Evolutionary conservation across 1,139 yeast species (phyloP).

Genomic region (Candida smagusa): DNA sequence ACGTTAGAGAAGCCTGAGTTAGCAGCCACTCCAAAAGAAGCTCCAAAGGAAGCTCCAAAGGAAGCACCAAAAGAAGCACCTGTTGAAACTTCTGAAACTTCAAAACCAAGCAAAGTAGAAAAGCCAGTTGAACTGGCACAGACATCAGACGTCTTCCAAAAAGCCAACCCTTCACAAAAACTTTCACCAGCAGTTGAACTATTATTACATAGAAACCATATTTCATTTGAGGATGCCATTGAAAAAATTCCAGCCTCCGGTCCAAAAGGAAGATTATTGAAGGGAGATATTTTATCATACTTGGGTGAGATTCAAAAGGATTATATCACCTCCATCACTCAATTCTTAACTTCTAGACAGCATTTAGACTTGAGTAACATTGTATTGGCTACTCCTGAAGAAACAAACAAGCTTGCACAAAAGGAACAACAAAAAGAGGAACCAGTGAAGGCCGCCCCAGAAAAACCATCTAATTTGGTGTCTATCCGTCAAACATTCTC

Average conservation of each 20-base stretch:
- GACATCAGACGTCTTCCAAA: constrained; percentile 18
- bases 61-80: constrained; percentile 13
- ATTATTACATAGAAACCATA: constrained; percentile 57
- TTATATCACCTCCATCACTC: constrained; percentile 50
- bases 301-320: constrained; percentile 66
- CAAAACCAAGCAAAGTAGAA: constrained; percentile 11
- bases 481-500: constrained; percentile 4
- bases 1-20: constrained; percentile 58
- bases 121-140: constrained; percentile 16
- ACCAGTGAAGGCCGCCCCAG: constrained; percentile 12
- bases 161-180: constrained; percentile 62
- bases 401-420: constrained; percentile 14
- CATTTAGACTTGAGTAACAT: constrained; percentile 79
- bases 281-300: constrained; percentile 88
- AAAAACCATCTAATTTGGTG: constrained; percentile 12
- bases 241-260: constrained; percentile 79
- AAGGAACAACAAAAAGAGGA: constrained; percentile 11
- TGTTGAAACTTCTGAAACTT: constrained; percentile 6
- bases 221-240: constrained; percentile 68
- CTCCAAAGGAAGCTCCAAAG: constrained; percentile 11
- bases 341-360: constrained; percentile 54
- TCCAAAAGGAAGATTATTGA: constrained; percentile 79
- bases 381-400: constrained; percentile 43
- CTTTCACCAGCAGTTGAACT: constrained; percentile 80
- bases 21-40: constrained; percentile 10